Evolutionary conservation across 192 early-diverging fungal genomes (phyloP).

Genomic region (Diversispora epigaea): DNA sequence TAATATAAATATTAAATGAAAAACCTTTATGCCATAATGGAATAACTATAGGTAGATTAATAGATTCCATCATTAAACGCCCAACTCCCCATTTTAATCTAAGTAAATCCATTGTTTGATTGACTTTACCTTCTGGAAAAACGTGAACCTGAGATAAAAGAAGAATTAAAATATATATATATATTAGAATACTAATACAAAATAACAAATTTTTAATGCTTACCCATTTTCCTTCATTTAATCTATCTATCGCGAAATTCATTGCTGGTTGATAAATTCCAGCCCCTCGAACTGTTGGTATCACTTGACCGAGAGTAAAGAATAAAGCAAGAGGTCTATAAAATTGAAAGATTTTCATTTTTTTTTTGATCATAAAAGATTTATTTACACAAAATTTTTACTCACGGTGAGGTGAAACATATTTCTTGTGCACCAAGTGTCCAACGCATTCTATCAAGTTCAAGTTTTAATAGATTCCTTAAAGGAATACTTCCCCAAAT

Average conservation of each 20-base stretch:
- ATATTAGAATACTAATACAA: not conserved
- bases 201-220: not conserved
- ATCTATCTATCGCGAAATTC: slow-evolving; percentile 69
- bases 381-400: not conserved
- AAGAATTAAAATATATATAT: not conserved
- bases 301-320: slow-evolving; percentile 78
- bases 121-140: slow-evolving; percentile 82
- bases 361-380: not conserved
- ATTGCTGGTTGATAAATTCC: slow-evolving; percentile 85
- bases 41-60: slow-evolving; percentile 63
- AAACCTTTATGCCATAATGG: slow-evolving; percentile 69
- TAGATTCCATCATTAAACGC: slow-evolving; percentile 79
- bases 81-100: slow-evolving; percentile 88
- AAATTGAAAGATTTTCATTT: not conserved
- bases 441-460: slow-evolving; percentile 66
- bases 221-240: slow-evolving; percentile 70
- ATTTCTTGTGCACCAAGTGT: slow-evolving; percentile 86
- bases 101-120: slow-evolving; percentile 57
- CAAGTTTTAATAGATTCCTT: slow-evolving; percentile 42
- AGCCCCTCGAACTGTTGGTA: slow-evolving; percentile 80
- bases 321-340: slow-evolving; percentile 53
- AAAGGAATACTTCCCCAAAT: slow-evolving; percentile 73
- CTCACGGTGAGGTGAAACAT: slow-evolving; percentile 72
- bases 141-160: slow-evolving; percentile 60
- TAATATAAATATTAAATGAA: slow-evolving; percentile 37